Evolutionary conservation across 2,329 filamentous ascomycete species (phyloP), one percentile per base, ranked within the genome.

Genomic region (Esteya vermicola): DNA sequence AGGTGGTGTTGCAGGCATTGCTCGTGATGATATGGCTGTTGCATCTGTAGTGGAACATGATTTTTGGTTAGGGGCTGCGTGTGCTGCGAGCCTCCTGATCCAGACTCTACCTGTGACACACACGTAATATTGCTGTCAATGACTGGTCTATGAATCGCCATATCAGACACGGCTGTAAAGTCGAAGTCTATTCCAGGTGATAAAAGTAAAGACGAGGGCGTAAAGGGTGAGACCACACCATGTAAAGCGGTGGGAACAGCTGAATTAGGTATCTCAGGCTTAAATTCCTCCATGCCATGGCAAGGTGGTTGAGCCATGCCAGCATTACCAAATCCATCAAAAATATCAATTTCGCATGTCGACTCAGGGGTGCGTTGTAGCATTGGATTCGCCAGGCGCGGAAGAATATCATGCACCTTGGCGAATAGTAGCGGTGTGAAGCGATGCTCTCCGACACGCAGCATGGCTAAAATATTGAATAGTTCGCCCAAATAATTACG

Each of bases 371-470:
- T 63, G 16, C 69, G 69, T 45, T 71, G 68, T 13, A 79, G 64
- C 62, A 74, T 69, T 1, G 75, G 75, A 47, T 70, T 75, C 43
- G 67, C 64, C 14, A 79, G 61, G 13, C 67, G 66, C 8, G 81
- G 80, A 4, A 88, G 61, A 4, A 80, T 68, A 32, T 89, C 81
- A 45, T 78, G 70, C 30, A 89, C 71, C 60, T 89, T 91, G 54
- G 71, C 72, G 41, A 91, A 60, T 1, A 93, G 67, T 1, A 93
- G 67, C 3, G 84, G 84, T 13, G 89, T 64, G 54, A 85, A 91
- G 38, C 81, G 78, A 45, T 80, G 72, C 42, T 88, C 72, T 7
- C 83, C 83, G 42, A 75, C 78, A n/a, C 82, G 81, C 16, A 91
- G 68, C 9, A 75, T 65, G 2, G 78, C 76, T 3, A 86, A 65